Evolutionary conservation across 176 grass and related monocot genomes (phyloP), one percentile per base, ranked within the genome.

Genomic region (Oryza brachyantha): DNA sequence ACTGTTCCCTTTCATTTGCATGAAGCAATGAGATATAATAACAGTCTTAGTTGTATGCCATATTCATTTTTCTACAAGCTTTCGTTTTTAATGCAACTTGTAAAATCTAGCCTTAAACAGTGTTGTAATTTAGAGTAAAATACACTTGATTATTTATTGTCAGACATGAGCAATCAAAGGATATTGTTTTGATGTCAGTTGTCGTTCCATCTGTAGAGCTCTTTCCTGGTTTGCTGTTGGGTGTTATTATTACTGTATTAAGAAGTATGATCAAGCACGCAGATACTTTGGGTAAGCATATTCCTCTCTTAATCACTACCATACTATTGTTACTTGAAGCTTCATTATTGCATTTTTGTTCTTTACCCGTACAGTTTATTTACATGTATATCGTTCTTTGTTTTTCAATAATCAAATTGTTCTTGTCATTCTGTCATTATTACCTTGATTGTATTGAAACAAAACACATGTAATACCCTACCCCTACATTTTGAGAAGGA

Each of bases 161-260:
- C 57, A 88, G 69, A 41, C 64, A 45, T 75, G 7, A 64, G 59
- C 32, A 29, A 64, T 46, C 21, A 29, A 76, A 58, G 14, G 27
- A 64, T 63, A 63, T 31, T 39, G 22, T 72, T 77, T 19, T 77
- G 31, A 84, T 81, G 42, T 57, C 16, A 64, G 27, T 70, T 78
- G 13, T 72, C 24, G 61, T 77, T 77, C 54, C 28, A 70, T 79
- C 46, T 86, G 39, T 68, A 98, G 96, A 86, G 92, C 87, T 71
- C 81, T 94, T 67, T 98, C 96, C 64, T 98, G 96, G 96, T 98
- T 98, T 89, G 85, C 96, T 83, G 92, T 98, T 14, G 96, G 92
- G 66, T 98, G 96, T 60, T 98, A 98, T 83, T 98, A 94, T 71
- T 92, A 87, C 67, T 94, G 96, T 55, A 94, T 94, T 70, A 98